Base-by-base conservation (phyloP, 1,284 basidiomycete species). In the Papiliotrema laurentii region DNA sequence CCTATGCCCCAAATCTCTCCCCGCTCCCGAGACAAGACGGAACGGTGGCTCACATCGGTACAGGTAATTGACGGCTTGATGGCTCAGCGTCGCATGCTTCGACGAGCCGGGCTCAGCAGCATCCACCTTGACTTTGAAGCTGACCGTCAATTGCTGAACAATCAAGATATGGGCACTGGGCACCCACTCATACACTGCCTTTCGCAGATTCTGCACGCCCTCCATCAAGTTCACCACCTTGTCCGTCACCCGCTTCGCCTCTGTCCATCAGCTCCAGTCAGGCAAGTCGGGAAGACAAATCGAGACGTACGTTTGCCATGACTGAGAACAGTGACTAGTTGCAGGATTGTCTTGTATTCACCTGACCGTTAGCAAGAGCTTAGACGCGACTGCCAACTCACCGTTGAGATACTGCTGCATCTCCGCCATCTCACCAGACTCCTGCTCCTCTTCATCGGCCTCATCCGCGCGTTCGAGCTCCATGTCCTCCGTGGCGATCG, bases 341-440 rank as follows among this genome's bases (percentile, higher is more conserved):
- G 91, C 37, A 99, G 75, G 52, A 98, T 97, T 2, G 85, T 89
- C 75, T 97, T 97, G 78, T 97, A 99, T 68, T 98, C 94, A 43
- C 94, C 94, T 86, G 63, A 69, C 14, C n/a, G 21, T 49, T 18
- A 54, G 41, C 49, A 26, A 39, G 36, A 37, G 16, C 5, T 5
- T 33, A 47, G 18, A 13, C 51, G 30, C 25, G 44, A 39, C 27
- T 36, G 11, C 19, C 13, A 47, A 53, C 75, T 54, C 61, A 86
- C 90, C 90, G 75, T 89, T 84, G 43, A 89, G 76, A 71, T 91
- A 92, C 1, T 86, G 87, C 61, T 88, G 83, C 59, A 88, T 85
- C 64, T 92, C 89, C 3, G 85, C 86, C 1, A 83, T 82, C 0
- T 86, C 86, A 66, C 88, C 86, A 51, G 84, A 42, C 3, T 66